These are phyloP conservation scores for Chlorella sp. DNA, from an alignment of 139 green algal species.

Conservation along the genomic window DNA sequence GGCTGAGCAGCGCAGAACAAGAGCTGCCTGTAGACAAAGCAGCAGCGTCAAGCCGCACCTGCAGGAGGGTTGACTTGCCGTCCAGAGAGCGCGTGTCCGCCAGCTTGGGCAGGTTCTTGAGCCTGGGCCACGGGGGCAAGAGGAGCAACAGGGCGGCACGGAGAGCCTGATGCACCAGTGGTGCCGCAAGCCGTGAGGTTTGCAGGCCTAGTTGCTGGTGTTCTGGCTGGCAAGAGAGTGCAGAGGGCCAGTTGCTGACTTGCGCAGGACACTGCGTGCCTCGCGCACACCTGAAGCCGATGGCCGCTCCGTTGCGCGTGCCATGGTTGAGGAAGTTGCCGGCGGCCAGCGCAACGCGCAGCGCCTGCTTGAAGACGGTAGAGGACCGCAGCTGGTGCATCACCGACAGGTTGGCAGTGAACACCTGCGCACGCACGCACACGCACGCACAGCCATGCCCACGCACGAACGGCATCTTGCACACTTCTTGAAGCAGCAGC, in stretches of 20 bases:
- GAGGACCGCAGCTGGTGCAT: not conserved
- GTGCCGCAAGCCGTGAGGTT: too few species aligned
- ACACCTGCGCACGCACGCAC: slow-evolving; percentile 17
- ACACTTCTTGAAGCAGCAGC: too few species aligned
- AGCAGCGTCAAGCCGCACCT: slow-evolving; percentile 15
- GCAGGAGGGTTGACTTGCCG: slow-evolving; percentile 37
- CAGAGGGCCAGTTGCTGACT: too few species aligned
- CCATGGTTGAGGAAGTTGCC: slow-evolving; percentile 59
- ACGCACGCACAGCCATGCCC: too few species aligned
- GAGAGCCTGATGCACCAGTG: too few species aligned
- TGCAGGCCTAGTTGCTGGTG: too few species aligned
- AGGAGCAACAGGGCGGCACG: too few species aligned
- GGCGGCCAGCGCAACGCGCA: slow-evolving; percentile 23
- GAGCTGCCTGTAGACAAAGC: not conserved
- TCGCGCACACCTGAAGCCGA: slow-evolving; percentile 12
- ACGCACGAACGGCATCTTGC: too few species aligned
- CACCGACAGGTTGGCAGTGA: slow-evolving; percentile 22
- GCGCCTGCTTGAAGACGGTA: slow-evolving; percentile 21
- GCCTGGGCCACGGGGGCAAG: too few species aligned
- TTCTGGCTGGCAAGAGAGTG: too few species aligned
- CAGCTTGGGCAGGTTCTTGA: slow-evolving; percentile 43
- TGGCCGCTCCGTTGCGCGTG: slow-evolving; percentile 14
- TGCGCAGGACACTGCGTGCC: too few species aligned
- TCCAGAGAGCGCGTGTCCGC: slow-evolving; percentile 34
- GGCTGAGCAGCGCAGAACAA: not conserved